Conservation (phyloP, 768 basidiomycete species). For the Chlorophyllum brunneum region DNA sequence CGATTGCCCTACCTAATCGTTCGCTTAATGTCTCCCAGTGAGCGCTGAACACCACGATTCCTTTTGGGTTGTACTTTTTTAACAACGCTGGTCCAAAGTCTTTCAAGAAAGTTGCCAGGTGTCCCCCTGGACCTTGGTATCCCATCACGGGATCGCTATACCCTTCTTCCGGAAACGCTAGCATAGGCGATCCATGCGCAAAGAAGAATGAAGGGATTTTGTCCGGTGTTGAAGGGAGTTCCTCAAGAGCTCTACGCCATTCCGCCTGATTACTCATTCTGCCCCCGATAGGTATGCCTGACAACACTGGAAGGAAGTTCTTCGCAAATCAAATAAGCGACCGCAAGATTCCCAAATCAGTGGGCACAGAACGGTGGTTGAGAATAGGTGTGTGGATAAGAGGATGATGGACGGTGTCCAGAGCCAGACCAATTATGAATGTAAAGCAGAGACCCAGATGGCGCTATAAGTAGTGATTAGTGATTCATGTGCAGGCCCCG, state of each 20-base stretch:
- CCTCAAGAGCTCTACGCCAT: constrained; percentile 52
- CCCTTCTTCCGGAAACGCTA: constrained; percentile 32
- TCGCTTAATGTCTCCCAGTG: constrained; percentile 72
- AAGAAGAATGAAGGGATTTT: constrained; percentile 77
- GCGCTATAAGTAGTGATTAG: background rate
- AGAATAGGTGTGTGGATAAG: background rate
- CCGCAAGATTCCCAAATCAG: background rate
- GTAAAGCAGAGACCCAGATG: background rate
- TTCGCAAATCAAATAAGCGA: background rate
- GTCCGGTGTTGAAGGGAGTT: constrained; percentile 51
- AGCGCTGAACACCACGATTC: constrained; percentile 79
- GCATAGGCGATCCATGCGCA: constrained; percentile 60
- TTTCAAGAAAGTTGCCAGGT: constrained; percentile 53
- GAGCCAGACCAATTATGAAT: background rate
- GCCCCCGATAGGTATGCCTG: background rate
- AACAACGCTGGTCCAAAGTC: constrained; percentile 64
- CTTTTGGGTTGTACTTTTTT: constrained; percentile 71
- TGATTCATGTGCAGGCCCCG: too few species aligned
- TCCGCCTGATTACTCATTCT: constrained; percentile 20
- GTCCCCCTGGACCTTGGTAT: constrained; percentile 45
- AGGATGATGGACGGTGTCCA: background rate
- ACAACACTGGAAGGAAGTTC: background rate
- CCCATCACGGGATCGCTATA: constrained; percentile 19
- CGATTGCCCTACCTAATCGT: constrained; percentile 44
- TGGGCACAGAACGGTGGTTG: background rate